These are phyloP conservation scores for Plectosphaerella cucumerina DNA, from an alignment of 2,329 filamentous ascomycete genomes.

Conservation along the genomic window DNA sequence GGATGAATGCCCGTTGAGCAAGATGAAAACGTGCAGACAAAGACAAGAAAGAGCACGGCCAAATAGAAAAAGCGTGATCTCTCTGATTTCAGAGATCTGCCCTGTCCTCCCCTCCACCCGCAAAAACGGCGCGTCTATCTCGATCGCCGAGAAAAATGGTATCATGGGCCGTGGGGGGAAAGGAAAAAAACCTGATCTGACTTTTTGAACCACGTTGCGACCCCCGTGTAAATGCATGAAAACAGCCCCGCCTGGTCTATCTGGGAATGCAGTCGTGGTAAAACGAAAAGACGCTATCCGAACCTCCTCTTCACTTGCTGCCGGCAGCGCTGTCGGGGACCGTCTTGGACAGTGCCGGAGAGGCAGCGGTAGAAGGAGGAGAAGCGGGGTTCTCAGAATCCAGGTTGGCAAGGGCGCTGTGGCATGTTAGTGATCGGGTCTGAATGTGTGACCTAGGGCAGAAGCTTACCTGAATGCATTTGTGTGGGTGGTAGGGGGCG, in stretches of 20 bases:
- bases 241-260: slow-evolving; percentile 47
- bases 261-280: slow-evolving; percentile 38
- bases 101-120: slow-evolving; percentile 15
- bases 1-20: no score
- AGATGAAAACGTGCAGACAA: background rate
- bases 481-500: slow-evolving; percentile 72
- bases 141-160: slow-evolving; percentile 32
- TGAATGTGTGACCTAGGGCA: background rate
- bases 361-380: slow-evolving; percentile 65
- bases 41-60: background rate
- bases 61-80: slow-evolving; percentile 5
- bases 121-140: slow-evolving; percentile 33
- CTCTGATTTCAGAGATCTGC: slow-evolving; percentile 27
- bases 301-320: slow-evolving; percentile 33
- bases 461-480: slow-evolving; percentile 88
- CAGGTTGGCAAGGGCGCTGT: slow-evolving; percentile 56
- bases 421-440: background rate
- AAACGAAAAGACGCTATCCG: slow-evolving; percentile 19
- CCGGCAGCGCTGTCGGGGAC: slow-evolving; percentile 43
- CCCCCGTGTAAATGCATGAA: slow-evolving; percentile 43
- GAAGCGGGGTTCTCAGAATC: slow-evolving; percentile 62
- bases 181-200: slow-evolving; percentile 35
- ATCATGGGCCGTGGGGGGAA: slow-evolving; percentile 34
- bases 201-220: slow-evolving; percentile 44
- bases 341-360: slow-evolving; percentile 61